Base-by-base conservation (phyloP, 2,329 filamentous ascomycete species). In the Leptographium procerum region DNA sequence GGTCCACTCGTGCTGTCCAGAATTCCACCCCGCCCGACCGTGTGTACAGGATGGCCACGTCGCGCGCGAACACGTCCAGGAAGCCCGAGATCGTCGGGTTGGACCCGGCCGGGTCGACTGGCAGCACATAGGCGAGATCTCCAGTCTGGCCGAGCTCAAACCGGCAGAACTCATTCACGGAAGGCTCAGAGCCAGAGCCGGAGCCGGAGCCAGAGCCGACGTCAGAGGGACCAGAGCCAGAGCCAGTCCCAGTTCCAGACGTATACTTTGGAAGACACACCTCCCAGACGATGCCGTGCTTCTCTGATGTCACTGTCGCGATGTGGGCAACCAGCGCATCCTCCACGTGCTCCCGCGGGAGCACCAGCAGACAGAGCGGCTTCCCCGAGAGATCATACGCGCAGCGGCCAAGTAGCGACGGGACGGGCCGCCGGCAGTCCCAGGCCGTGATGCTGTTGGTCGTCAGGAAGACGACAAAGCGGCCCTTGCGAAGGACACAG, bases 31-130 rank as follows among this genome's bases (percentile, higher is more conserved):
- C 75, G 0, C 91, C 91, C 11, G 79, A 79, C 26, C 82, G 77
- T 0, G 88, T 92, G 68, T 94, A 95, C 1, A 91, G 94, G 29
- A 95, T 84, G 14, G 89, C 90, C 55, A 95, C 84, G 67, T 96
- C 91, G 45, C 86, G 84, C 13, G 90, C 88, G 69, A 96, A 95
- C 0, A 89, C 82, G 69, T 96, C 91, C 34, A 95, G 78, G 62
- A 91, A 95, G 0, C 87, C 88, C 4, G 89, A 88, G 13, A 84
- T 81, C 3, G 85, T 78, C 1, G 85, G 82, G 45, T 81, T 76
- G 13, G 87, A 84, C 1, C 91, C 91, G 1, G 90, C 91, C 55
- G 91, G 90, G 66, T 96, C 91, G 52, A 95, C 89, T 0, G 91
- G 89, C 11, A 95, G 75, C 22, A 95, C 78, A 62, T 85, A 85